phyloP scores from a whole-genome alignment of 2,329 filamentous ascomycete species.

The Akanthomyces dipterigenus region DNA sequence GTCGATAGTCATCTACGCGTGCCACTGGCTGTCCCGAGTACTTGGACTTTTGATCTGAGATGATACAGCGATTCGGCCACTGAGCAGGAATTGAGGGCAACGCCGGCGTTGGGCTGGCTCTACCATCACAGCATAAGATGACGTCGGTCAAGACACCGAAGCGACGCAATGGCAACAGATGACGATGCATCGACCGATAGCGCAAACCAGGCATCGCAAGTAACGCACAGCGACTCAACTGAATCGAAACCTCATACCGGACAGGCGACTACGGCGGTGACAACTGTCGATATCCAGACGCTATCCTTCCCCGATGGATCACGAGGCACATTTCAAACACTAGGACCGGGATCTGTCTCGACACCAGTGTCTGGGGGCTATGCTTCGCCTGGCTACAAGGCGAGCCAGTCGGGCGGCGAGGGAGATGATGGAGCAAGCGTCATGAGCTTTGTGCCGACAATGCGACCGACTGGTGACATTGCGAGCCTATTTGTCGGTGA shows the following conservation, averaged over 20 bases:
- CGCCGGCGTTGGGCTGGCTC: conserved; percentile 14
- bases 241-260: conserved; percentile 43
- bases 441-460: conserved; percentile 58
- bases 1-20: neutral
- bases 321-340: conserved; percentile 53
- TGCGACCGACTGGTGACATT: conserved; percentile 60
- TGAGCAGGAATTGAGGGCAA: conserved; percentile 14
- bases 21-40: neutral
- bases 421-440: conserved; percentile 59
- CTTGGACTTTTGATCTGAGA: neutral
- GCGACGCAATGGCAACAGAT: conserved; percentile 12
- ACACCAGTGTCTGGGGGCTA: conserved; percentile 34
- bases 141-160: neutral
- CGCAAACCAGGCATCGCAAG: conserved; percentile 47
- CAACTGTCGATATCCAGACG: conserved; percentile 72
- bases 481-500: conserved; percentile 77
- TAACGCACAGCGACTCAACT: conserved; percentile 28
- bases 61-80: neutral
- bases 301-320: conserved; percentile 65
- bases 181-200: conserved; percentile 33
- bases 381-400: conserved; percentile 29
- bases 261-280: conserved; percentile 77
- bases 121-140: conserved; percentile 18
- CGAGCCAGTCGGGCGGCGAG: conserved; percentile 35
- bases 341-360: conserved; percentile 28